These are phyloP conservation scores for Collybia sp. DNA, from an alignment of 768 basidiomycete genomes.

Conservation along the genomic window DNA sequence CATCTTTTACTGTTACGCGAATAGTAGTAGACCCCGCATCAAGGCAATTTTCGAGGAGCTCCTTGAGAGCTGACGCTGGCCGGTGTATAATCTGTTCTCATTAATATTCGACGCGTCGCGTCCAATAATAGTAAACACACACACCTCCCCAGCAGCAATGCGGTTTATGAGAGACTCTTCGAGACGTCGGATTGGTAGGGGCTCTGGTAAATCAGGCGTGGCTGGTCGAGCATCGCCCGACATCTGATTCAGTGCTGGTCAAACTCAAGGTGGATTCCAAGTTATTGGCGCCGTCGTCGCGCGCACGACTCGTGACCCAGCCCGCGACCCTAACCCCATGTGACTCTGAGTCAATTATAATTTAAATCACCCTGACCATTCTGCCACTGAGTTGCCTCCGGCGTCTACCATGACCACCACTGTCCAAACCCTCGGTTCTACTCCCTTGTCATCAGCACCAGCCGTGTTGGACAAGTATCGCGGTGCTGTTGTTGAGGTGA, in stretches of 20 bases:
- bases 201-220: constrained; percentile 24
- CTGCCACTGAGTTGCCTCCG: not conserved
- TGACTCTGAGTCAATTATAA: too few species aligned
- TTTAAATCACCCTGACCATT: too few species aligned
- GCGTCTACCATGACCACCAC: too few species aligned
- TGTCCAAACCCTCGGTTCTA: not conserved
- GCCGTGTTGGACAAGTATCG: constrained; percentile 56
- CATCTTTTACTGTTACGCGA: constrained; percentile 87
- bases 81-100: constrained; percentile 35
- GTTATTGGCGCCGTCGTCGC: too few species aligned
- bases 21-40: constrained; percentile 90
- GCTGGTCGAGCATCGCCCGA: too few species aligned
- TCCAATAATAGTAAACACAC: constrained; percentile 4
- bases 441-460: constrained; percentile 1
- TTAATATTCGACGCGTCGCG: too few species aligned
- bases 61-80: constrained; percentile 93
- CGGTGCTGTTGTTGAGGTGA: constrained; percentile 88
- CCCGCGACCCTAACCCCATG: too few species aligned
- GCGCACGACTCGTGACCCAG: too few species aligned
- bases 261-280: too few species aligned
- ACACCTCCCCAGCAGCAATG: constrained; percentile 79
- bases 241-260: too few species aligned
- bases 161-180: constrained; percentile 84
- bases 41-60: constrained; percentile 91
- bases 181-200: constrained; percentile 68